These are phyloP conservation scores for Pseudogymnoascus sp. DNA, from an alignment of 2,329 filamentous ascomycete species.

Conservation along the genomic window DNA sequence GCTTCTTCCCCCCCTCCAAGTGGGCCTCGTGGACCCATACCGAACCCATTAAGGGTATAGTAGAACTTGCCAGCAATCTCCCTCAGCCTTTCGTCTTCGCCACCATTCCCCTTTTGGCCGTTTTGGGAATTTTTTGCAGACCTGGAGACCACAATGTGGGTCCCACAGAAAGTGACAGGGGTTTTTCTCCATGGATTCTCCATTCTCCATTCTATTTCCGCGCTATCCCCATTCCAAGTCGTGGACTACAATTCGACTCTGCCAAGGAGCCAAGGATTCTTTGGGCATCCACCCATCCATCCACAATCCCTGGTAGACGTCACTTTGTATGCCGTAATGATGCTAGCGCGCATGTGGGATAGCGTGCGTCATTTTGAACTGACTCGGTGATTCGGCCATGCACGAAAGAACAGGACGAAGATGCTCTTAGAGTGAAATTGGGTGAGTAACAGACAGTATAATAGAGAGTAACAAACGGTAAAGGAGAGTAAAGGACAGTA, in stretches of 20 bases:
- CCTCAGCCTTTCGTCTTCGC: not conserved
- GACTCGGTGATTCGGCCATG: too few relatives aligned
- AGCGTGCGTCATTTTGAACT: not conserved
- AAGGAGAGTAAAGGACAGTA: too few relatives aligned
- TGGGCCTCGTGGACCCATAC: not conserved
- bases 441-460: too few relatives aligned
- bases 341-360: not conserved
- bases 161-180: not conserved
- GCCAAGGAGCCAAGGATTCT: too few relatives aligned
- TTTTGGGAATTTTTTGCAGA: slow-evolving; percentile 1
- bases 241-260: too few relatives aligned
- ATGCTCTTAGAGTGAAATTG: too few relatives aligned
- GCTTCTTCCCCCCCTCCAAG: not conserved
- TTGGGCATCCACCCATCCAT: not conserved
- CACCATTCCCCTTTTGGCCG: not conserved
- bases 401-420: too few relatives aligned
- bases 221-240: not conserved
- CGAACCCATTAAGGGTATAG: not conserved
- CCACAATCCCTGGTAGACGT: not conserved
- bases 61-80: not conserved
- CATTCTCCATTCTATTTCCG: not conserved
- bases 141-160: not conserved
- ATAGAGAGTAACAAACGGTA: too few relatives aligned
- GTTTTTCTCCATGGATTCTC: not conserved
- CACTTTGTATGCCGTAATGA: not conserved